These are phyloP conservation scores for Termitomyces sp. DNA, from an alignment of 768 basidiomycete genomes.

Conservation along the genomic window DNA sequence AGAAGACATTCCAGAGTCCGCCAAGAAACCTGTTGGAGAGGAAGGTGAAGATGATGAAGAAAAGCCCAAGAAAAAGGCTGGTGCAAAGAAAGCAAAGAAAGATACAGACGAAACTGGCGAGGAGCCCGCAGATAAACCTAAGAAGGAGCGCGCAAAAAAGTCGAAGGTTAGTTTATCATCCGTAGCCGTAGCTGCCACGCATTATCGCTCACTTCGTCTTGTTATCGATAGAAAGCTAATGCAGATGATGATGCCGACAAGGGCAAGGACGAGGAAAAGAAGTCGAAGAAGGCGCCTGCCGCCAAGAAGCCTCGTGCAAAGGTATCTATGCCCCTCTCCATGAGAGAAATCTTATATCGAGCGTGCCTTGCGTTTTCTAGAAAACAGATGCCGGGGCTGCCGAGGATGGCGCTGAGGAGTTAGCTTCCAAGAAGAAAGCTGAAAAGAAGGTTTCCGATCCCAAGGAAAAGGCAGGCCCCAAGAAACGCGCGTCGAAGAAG, in stretches of 20 bases:
- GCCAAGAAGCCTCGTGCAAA: slow-evolving; percentile 28
- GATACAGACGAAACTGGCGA: slow-evolving; percentile 7
- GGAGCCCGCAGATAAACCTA: slow-evolving; percentile 18
- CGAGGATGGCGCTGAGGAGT: slow-evolving; percentile 42
- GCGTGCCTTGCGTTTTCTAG: neutral
- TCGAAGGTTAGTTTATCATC: slow-evolving; percentile 6
- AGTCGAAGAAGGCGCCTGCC: slow-evolving; percentile 48
- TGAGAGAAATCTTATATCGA: neutral
- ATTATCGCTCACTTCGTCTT: neutral
- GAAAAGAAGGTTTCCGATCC: slow-evolving; percentile 5
- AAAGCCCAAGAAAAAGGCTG: slow-evolving; percentile 37
- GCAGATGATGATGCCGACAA: slow-evolving; percentile 25
- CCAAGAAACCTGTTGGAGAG: slow-evolving; percentile 44
- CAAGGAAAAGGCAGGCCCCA: slow-evolving; percentile 46
- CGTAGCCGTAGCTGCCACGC: neutral
- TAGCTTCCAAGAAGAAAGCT: slow-evolving; percentile 35
- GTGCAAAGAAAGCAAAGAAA: slow-evolving; percentile 24
- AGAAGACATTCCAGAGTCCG: slow-evolving; percentile 78
- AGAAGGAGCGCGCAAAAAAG: slow-evolving; percentile 16
- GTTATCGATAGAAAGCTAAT: slow-evolving; percentile 16
- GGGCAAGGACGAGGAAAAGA: slow-evolving; percentile 44
- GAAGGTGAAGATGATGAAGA: slow-evolving; percentile 19
- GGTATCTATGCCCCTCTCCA: slow-evolving; percentile 8
- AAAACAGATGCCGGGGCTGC: slow-evolving; percentile 28
- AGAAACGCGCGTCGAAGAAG: slow-evolving; percentile 44